phyloP scores from a whole-genome alignment of 2,329 filamentous ascomycete species.

The Lithohypha guttulata region DNA sequence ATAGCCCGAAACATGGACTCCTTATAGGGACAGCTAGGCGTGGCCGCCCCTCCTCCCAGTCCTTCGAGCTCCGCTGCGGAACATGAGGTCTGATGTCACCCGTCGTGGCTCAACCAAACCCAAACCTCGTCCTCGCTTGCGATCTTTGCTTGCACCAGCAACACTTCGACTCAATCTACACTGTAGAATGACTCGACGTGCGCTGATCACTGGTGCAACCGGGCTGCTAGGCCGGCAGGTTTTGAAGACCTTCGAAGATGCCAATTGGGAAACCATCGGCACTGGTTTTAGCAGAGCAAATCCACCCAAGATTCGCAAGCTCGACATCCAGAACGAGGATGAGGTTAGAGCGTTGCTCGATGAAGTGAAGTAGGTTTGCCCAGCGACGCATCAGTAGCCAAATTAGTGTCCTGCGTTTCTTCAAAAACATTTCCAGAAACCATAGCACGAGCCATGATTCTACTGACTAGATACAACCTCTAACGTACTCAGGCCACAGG shows the following conservation, averaged over 20 bases:
- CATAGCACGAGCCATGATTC: background rate
- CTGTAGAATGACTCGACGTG: slow-evolving; percentile 39
- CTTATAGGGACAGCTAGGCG: too few relatives aligned
- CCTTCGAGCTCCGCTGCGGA: too few relatives aligned
- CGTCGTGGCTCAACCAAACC: too few relatives aligned
- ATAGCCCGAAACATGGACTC: too few relatives aligned
- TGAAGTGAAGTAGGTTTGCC: slow-evolving; percentile 41
- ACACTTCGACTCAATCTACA: too few relatives aligned
- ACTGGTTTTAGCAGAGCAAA: slow-evolving; percentile 65
- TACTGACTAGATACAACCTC: too few relatives aligned
- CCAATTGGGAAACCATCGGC: slow-evolving; percentile 59
- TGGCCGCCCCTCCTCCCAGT: too few relatives aligned
- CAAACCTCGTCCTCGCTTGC: too few relatives aligned
- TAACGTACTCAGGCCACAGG: slow-evolving; percentile 49
- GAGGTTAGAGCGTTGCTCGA: slow-evolving; percentile 40
- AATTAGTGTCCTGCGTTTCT: too few relatives aligned
- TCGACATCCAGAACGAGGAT: slow-evolving; percentile 37
- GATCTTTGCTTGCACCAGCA: too few relatives aligned
- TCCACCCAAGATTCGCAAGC: slow-evolving; percentile 54
- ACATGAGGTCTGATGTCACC: too few relatives aligned
- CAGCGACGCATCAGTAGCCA: too few relatives aligned
- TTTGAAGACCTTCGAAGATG: slow-evolving; percentile 55
- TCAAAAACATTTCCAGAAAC: background rate
- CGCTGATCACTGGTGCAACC: slow-evolving; percentile 72
- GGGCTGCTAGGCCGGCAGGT: slow-evolving; percentile 76